A percentile compares a stretch with the other conserved stretches of the same genome.
These are phyloP conservation scores for Suhomyces sp. DNA, from an alignment of 805 yeast species.

Conservation along the genomic window DNA sequence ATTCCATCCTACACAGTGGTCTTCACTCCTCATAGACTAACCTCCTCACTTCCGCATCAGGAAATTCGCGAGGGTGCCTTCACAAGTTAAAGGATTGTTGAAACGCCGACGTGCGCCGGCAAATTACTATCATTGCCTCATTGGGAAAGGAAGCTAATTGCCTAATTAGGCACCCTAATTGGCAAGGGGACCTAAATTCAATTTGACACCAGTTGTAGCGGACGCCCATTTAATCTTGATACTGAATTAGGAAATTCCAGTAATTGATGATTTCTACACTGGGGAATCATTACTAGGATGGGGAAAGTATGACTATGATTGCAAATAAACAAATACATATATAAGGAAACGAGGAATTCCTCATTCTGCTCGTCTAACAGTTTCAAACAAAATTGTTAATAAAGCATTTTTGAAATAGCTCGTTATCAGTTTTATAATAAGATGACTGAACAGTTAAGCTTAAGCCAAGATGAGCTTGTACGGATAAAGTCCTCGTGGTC, in stretches of 20 bases:
- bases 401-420: background rate
- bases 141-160: conserved; percentile 3
- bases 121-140: background rate
- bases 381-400: background rate
- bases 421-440: background rate
- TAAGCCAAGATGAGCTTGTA: conserved; percentile 14
- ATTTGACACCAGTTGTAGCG: background rate
- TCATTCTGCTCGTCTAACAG: background rate
- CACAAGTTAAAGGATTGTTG: background rate
- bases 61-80: background rate
- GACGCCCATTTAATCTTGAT: background rate
- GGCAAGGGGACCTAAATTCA: background rate
- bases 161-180: conserved; percentile 8
- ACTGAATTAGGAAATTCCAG: conserved; percentile 1
- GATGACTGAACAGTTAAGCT: conserved; percentile 4
- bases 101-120: background rate
- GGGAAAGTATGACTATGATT: background rate
- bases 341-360: background rate
- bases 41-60: background rate
- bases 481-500: conserved; percentile 34
- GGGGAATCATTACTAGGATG: background rate
- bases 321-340: background rate
- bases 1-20: background rate
- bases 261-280: background rate
- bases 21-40: background rate